Conservation (phyloP, 768 basidiomycete species). For the Tylopilus plumbeoviolaceoides region DNA sequence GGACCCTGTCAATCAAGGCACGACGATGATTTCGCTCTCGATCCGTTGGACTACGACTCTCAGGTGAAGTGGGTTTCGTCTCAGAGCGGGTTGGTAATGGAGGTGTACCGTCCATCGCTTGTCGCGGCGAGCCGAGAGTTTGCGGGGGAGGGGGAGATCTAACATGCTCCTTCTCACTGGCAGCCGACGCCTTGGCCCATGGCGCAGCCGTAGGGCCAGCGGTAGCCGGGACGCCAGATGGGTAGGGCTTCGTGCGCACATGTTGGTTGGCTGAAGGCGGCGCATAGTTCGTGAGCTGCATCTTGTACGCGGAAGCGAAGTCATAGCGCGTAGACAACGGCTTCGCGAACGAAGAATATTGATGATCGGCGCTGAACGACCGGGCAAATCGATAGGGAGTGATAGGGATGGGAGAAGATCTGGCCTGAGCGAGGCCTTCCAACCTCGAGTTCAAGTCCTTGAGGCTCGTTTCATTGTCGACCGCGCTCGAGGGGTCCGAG, state of each 20-base stretch:
- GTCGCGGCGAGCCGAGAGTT: slow-evolving; percentile 24
- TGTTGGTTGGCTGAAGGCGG: slow-evolving; percentile 18
- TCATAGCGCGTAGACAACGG: slow-evolving; percentile 57
- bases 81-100: slow-evolving; percentile 8
- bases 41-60: slow-evolving; percentile 12
- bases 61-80: not conserved
- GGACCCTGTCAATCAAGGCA: slow-evolving; percentile 48
- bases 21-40: slow-evolving; percentile 50
- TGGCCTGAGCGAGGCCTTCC: slow-evolving; percentile 53
- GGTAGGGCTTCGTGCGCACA: slow-evolving; percentile 46
- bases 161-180: not conserved
- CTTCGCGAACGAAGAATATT: slow-evolving; percentile 24
- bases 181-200: slow-evolving; percentile 27
- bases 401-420: slow-evolving; percentile 16
- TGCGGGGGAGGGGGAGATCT: not conserved
- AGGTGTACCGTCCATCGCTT: slow-evolving; percentile 8
- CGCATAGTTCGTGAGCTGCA: slow-evolving; percentile 22
- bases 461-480: slow-evolving; percentile 42
- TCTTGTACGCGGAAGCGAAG: slow-evolving; percentile 48
- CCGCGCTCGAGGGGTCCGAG: slow-evolving; percentile 26
- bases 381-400: slow-evolving; percentile 14
- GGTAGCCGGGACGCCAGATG: slow-evolving; percentile 38
- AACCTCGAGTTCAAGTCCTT: slow-evolving; percentile 62
- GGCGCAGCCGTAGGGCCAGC: slow-evolving; percentile 35
- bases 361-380: slow-evolving; percentile 29